Evolutionary conservation across 2,329 filamentous ascomycete genomes (phyloP).

Genomic region (Didymella pomorum): DNA sequence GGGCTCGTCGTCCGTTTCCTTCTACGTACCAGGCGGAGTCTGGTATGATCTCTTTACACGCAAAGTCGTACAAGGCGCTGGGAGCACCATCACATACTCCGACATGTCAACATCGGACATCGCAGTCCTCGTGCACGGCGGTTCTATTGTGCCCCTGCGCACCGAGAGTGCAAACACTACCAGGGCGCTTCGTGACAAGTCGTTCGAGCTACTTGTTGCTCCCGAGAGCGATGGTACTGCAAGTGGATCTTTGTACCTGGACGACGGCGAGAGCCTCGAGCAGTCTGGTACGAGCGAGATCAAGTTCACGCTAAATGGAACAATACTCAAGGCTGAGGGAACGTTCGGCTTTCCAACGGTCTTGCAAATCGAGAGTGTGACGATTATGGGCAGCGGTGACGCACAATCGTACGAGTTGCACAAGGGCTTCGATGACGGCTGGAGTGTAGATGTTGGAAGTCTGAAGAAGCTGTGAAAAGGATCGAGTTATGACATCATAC

Average conservation of each 20-base stretch:
- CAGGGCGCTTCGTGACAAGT: slow-evolving; percentile 67
- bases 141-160: slow-evolving; percentile 68
- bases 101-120: slow-evolving; percentile 62
- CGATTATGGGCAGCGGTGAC: slow-evolving; percentile 30
- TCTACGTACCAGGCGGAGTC: slow-evolving; percentile 65
- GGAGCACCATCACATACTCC: slow-evolving; percentile 54
- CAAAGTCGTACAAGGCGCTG: slow-evolving; percentile 47
- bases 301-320: slow-evolving; percentile 65
- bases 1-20: slow-evolving; percentile 59
- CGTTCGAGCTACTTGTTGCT: slow-evolving; percentile 77
- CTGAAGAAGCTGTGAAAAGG: slow-evolving; percentile 13
- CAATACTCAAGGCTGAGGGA: slow-evolving; percentile 61
- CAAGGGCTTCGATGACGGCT: slow-evolving; percentile 31
- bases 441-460: slow-evolving; percentile 29
- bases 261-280: slow-evolving; percentile 75
- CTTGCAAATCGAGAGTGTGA: slow-evolving; percentile 35
- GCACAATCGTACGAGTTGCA: slow-evolving; percentile 35
- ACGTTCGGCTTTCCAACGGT: slow-evolving; percentile 60
- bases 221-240: slow-evolving; percentile 69
- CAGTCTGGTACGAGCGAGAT: slow-evolving; percentile 66
- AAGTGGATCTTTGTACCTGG: slow-evolving; percentile 73
- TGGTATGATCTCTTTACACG: slow-evolving; percentile 55
- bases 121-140: slow-evolving; percentile 70
- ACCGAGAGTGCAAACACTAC: slow-evolving; percentile 66
- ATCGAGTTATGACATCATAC: slow-evolving; percentile 11